Base-by-base conservation (phyloP, 1,284 basidiomycete species). In the Fomitopsis palustris region DNA sequence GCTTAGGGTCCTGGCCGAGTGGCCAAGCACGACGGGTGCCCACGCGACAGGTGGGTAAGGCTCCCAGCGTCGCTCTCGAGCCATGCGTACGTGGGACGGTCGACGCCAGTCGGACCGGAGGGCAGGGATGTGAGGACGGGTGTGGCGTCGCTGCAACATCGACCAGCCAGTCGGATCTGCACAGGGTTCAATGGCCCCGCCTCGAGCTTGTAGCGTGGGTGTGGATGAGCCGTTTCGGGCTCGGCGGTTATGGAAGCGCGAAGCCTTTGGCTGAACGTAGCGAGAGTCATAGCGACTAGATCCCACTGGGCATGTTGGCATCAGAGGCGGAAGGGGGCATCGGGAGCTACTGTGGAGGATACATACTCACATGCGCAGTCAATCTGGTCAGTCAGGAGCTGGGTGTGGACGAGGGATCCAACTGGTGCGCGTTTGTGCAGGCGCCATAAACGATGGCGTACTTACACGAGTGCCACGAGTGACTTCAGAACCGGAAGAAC, bases 131-230 rank as follows among this genome's bases (percentile, higher is more conserved):
- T 3, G 29, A 37, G n/a, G n/a, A 31, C 29, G n/a, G 31, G 23
- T 33, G 49, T 35, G 29, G 49, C 49, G 49, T 31, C 49, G 49
- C 31, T 52, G 49, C 49, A 21, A 33, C 12, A 37, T 31, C 49
- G 14, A 16, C 31, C 9, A 35, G 33, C 29, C 49, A 10, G 23
- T 37, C 49, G 49, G 49, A 52, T 52, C 49, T 52, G 19, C 35
- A 52, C 49, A 52, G 49, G 49, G 49, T 52, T 52, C 49, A 52
- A n/a, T 52, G 12, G 27, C 29, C 31, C 29, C 49, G 29, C 49
- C 31, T 52, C 49, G 49, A 52, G 49, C 49, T 52, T 31, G 12
- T 37, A 52, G 49, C 49, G 49, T 52, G 49, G 33, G 49, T 52
- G 49, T 35, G 49, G 3, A n/a, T n/a, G 49, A 31, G 33, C 49